Percentiles rank a stretch among this genome's conserved stretches.
Evolutionary conservation across 176 grass and related monocot genomes (phyloP).

Genomic region (Coix lacrymajobi): DNA sequence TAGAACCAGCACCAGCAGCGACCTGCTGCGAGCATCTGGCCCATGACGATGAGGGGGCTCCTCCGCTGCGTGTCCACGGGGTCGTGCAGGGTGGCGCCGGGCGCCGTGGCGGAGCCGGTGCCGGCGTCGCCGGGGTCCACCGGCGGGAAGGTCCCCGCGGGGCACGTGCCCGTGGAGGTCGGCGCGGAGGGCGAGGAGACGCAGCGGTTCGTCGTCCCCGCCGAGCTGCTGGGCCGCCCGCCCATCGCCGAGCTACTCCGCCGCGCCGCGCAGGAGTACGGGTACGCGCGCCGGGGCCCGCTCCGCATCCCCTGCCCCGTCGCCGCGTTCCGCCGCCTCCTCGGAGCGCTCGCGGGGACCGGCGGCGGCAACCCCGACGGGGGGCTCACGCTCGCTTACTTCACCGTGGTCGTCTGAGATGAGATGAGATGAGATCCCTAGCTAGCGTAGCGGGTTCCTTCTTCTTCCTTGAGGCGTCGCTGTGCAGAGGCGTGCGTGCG

Average conservation of each 20-base stretch:
- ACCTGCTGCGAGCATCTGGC: background rate
- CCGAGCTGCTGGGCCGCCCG: constrained; percentile 70
- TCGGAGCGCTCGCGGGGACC: constrained; percentile 28
- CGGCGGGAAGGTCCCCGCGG: constrained; percentile 47
- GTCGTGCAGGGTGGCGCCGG: constrained; percentile 39
- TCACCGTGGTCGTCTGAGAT: constrained; percentile 29
- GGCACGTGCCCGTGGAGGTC: constrained; percentile 84
- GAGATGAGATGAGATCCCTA: background rate
- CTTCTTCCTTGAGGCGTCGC: background rate
- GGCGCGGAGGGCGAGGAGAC: constrained; percentile 73
- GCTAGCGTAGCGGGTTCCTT: background rate
- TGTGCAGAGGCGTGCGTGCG: constrained; percentile 1
- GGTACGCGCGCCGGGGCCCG: constrained; percentile 66
- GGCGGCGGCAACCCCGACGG: background rate
- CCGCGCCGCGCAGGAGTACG: constrained; percentile 77
- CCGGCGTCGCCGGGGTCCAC: background rate
- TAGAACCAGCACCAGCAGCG: background rate
- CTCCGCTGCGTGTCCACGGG: constrained; percentile 47
- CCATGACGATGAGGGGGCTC: constrained; percentile 42
- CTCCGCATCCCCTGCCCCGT: constrained; percentile 81
- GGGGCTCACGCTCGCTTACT: background rate
- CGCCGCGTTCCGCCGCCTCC: constrained; percentile 57
- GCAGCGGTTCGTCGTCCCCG: constrained; percentile 73
- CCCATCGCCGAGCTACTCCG: constrained; percentile 70
- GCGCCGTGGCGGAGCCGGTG: background rate